Conservation (phyloP, 208 protist species). For the Trypanosoma congolense region DNA sequence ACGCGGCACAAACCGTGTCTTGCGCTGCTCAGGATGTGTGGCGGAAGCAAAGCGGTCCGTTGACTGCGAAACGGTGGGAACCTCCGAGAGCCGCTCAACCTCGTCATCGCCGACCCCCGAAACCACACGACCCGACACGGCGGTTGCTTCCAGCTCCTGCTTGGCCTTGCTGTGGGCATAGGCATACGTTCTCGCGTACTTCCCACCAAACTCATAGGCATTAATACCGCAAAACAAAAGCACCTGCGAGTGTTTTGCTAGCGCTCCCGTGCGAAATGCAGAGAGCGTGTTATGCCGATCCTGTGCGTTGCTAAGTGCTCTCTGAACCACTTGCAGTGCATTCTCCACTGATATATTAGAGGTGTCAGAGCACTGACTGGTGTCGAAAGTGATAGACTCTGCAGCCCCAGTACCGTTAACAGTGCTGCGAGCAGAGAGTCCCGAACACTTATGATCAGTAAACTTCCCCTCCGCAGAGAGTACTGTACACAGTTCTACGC, state of each 20-base stretch:
- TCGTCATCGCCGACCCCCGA: constrained; percentile 36
- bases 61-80: constrained; percentile 16
- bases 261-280: constrained; percentile 45
- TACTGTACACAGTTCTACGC: constrained; percentile 51
- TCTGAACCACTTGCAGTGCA: constrained; percentile 43
- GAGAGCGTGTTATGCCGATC: constrained; percentile 64
- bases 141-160: constrained; percentile 42
- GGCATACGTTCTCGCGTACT: constrained; percentile 80
- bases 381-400: constrained; percentile 29
- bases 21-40: constrained; percentile 82
- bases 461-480: constrained; percentile 40
- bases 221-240: constrained; percentile 65
- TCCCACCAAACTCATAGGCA: constrained; percentile 64
- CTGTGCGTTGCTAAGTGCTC: constrained; percentile 57
- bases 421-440: constrained; percentile 39
- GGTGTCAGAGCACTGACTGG: constrained; percentile 24
- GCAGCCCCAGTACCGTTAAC: constrained; percentile 77
- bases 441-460: background rate
- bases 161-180: constrained; percentile 81
- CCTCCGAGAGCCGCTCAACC: constrained; percentile 45
- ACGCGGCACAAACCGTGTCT: constrained; percentile 54
- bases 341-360: constrained; percentile 45
- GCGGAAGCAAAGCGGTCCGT: constrained; percentile 80
- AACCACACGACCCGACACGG: constrained; percentile 30
- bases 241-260: constrained; percentile 68